Evolutionary conservation across 495 filamentous ascomycete genomes (phyloP), one percentile per base, ranked within the genome.

Genomic region (Massariosphaeria phaeospora): DNA sequence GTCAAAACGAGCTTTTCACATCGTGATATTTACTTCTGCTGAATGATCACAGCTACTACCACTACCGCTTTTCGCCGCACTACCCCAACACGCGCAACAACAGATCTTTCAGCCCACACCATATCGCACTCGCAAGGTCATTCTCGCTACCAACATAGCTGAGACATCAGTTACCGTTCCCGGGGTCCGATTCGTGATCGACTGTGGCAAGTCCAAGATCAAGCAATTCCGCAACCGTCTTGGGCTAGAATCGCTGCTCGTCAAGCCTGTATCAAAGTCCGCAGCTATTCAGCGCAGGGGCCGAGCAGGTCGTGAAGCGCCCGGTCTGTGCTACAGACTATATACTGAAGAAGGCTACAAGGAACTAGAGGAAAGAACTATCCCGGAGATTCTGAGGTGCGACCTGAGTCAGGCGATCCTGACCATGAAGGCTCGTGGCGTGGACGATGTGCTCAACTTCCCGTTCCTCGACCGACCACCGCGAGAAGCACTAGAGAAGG

Each of bases 81-180:
- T 89, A 7, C 79, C 85, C 8, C 85, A 90, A 52, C 75, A 77
- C 55, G 84, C 84, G 0, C 94, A 99, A 62, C 87, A 95, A 60
- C 76, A 81, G 17, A 87, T 91, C 21, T 99, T 99, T 65, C 75
- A 81, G 21, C 86, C 84, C 5, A 76, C 88, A 24, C 84, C 87
- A 1, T 78, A 80, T 17, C 76, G 74, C 39, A 95, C 86, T 0
- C 79, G 94, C 33, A 99, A 97, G 62, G 71, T 99, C 7, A 88
- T 99, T 10, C 76, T 99, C 2, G 80, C 90, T 0, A 99, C 94
- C 12, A 99, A 99, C 68, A 96, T 99, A 58, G 94, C 94, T 20
- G 94, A 99, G 64, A 97, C 94, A 0, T 99, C 94, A 1, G 85
- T 99, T 48, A 99, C 94, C 0, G 90, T 99, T 0, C 83, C 91